A percentile compares a stretch with the other conserved stretches of the same genome.
Conservation (phyloP, 176 grass and related monocot genomes). For the Tuctoria greenei region DNA sequence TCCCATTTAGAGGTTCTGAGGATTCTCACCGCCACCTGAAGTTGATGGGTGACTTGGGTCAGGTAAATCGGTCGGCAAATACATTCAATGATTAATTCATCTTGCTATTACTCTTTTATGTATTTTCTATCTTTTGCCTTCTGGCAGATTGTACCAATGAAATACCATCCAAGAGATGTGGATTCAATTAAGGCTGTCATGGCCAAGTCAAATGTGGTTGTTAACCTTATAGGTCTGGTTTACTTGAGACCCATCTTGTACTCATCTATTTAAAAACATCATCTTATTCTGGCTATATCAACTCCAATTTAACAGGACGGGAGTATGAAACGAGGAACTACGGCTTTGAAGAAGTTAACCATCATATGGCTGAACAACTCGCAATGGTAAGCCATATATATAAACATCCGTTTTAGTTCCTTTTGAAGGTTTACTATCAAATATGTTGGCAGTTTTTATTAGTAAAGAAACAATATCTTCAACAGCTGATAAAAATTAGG, state of each 20-base stretch:
- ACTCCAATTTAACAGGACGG: constrained; percentile 51
- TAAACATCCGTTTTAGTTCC: constrained; percentile 23
- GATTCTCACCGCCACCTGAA: constrained; percentile 92
- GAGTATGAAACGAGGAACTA: constrained; percentile 97
- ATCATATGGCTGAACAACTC: constrained; percentile 87
- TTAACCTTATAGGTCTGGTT: constrained; percentile 88
- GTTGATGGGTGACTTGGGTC: constrained; percentile 92
- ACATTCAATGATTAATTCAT: background rate
- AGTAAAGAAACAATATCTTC: background rate
- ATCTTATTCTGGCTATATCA: constrained; percentile 7
- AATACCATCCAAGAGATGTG: constrained; percentile 88
- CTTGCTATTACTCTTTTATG: constrained; percentile 9
- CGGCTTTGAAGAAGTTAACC: constrained; percentile 95
- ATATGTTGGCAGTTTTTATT: constrained; percentile 10
- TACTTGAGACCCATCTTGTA: background rate
- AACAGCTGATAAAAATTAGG: background rate
- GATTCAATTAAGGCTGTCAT: constrained; percentile 91
- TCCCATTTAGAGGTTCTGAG: constrained; percentile 91
- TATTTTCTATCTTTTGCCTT: constrained; percentile 12
- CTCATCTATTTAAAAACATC: background rate
- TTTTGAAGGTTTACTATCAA: background rate
- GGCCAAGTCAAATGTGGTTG: constrained; percentile 92
- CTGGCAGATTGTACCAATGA: constrained; percentile 90
- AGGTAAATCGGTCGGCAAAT: constrained; percentile 43
- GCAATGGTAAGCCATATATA: constrained; percentile 57